Conservation (phyloP, 1,139 yeast genomes). For the Scheffersomyces titani region DNA sequence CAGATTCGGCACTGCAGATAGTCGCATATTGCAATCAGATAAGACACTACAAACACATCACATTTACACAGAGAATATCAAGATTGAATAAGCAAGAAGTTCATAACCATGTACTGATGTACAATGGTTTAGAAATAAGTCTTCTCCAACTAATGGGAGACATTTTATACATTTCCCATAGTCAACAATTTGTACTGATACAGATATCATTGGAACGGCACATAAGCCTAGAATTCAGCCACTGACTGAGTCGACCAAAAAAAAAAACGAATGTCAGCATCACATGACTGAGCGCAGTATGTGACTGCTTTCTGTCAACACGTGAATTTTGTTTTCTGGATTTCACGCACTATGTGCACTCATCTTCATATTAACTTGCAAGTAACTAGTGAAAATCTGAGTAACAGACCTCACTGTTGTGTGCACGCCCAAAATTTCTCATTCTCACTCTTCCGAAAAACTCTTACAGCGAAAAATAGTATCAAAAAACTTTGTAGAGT, state of each 20-base stretch:
- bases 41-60: too few relatives aligned
- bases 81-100: too few relatives aligned
- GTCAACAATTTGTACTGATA: not conserved
- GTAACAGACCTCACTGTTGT: constrained; percentile 2
- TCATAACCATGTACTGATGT: too few relatives aligned
- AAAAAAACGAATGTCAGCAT: not conserved
- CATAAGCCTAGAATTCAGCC: not conserved
- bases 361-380: constrained; percentile 5
- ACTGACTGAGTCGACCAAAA: not conserved
- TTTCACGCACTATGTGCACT: constrained; percentile 2
- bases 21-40: too few relatives aligned
- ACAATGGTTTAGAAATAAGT: too few relatives aligned
- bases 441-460: constrained; percentile 1
- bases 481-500: constrained; percentile 16
- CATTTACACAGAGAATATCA: too few relatives aligned
- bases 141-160: too few relatives aligned
- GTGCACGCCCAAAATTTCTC: constrained; percentile 5
- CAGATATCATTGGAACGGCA: not conserved
- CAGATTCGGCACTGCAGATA: not conserved
- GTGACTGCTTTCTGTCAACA: constrained; percentile 6
- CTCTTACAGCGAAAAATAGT: constrained; percentile 8
- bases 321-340: not conserved
- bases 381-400: not conserved
- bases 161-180: not conserved
- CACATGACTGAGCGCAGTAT: constrained; percentile 4